These are phyloP conservation scores for Tetrahymena thermophila DNA, from an alignment of 73 alveolate genomes.

Conservation along the genomic window DNA sequence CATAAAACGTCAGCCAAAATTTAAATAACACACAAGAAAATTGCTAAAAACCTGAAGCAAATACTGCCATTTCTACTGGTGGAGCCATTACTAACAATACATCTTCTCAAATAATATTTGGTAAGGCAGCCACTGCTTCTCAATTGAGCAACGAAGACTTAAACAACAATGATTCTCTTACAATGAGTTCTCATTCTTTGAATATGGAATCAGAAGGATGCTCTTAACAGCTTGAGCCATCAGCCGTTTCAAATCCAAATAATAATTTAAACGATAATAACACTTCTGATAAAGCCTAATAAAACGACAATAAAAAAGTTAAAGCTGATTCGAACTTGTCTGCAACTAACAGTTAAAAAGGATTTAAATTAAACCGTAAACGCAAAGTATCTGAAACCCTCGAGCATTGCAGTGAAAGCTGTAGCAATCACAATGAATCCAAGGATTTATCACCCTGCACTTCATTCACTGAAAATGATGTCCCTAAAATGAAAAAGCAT, in stretches of 20 bases:
- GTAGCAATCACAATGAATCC: background rate
- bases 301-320: background rate
- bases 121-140: background rate
- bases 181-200: background rate
- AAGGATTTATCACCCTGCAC: background rate
- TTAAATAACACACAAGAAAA: background rate
- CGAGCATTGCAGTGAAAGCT: background rate
- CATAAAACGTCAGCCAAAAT: background rate
- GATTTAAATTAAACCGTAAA: background rate
- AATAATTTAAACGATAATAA: background rate
- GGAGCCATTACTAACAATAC: background rate
- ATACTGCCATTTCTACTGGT: background rate
- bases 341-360: background rate
- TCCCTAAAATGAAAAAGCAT: background rate
- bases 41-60: background rate
- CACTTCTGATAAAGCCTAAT: background rate
- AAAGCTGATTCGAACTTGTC: background rate
- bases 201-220: background rate
- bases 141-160: background rate
- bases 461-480: background rate
- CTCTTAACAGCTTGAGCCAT: background rate
- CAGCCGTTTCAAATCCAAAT: background rate
- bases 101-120: background rate
- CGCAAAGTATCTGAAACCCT: background rate
- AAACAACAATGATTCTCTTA: background rate